Evolutionary conservation across 495 filamentous ascomycete species (phyloP).

Genomic region (Aspergillus saccharolyticus): DNA sequence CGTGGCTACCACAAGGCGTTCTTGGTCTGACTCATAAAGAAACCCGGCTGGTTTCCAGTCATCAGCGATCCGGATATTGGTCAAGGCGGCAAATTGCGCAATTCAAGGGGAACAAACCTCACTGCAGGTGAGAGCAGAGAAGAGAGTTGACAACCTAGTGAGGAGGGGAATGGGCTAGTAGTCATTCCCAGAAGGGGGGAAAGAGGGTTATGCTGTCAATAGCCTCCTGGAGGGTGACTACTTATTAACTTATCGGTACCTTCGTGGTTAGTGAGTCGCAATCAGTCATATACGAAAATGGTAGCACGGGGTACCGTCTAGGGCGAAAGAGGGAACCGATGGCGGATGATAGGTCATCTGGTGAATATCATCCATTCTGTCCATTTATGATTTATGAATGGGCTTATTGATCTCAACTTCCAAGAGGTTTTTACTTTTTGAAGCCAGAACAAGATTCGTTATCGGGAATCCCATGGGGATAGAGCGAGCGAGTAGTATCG

Average conservation of each 20-base stretch:
- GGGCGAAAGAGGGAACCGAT: slow-evolving; percentile 23
- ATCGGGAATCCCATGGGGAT: slow-evolving; percentile 7
- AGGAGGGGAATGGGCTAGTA: background rate
- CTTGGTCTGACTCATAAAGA: slow-evolving; percentile 7
- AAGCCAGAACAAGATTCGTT: slow-evolving; percentile 2
- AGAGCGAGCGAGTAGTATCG: background rate
- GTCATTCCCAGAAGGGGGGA: background rate
- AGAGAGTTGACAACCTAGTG: background rate
- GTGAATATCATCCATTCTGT: slow-evolving; percentile 7
- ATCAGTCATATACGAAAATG: background rate
- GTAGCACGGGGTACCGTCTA: slow-evolving; percentile 19
- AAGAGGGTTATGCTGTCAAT: slow-evolving; percentile 1
- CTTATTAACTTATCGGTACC: background rate
- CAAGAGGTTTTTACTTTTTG: background rate
- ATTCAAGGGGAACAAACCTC: background rate
- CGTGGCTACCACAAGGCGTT: background rate
- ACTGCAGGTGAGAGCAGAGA: background rate
- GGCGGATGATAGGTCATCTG: slow-evolving; percentile 19
- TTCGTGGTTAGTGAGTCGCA: background rate
- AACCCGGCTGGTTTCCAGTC: slow-evolving; percentile 3
- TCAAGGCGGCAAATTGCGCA: background rate
- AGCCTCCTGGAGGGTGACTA: background rate
- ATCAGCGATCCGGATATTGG: slow-evolving; percentile 3
- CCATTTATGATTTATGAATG: background rate
- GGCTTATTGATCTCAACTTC: background rate